phyloP scores from a whole-genome alignment of 768 basidiomycete species.

The Mycena leptocephala region DNA sequence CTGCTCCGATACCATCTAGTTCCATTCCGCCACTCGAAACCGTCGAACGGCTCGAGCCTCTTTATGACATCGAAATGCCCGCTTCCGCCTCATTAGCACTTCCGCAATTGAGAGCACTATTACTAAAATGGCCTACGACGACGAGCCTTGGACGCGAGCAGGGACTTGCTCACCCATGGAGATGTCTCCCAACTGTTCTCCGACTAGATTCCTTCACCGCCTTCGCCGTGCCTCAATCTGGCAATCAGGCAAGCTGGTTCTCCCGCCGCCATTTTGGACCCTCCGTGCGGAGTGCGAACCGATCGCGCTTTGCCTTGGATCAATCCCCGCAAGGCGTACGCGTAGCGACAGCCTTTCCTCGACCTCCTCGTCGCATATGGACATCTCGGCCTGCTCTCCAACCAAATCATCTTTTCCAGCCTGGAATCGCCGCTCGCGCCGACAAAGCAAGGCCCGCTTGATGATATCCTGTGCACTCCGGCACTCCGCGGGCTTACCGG shows the following conservation, averaged over 20 bases:
- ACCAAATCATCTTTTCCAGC: conserved; percentile 4
- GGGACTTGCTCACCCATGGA: conserved; percentile 18
- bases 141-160: not conserved
- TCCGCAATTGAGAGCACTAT: conserved; percentile 4
- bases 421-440: not conserved
- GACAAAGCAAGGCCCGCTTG: not conserved
- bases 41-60: conserved; percentile 9
- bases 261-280: not conserved
- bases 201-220: not conserved
- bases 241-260: not conserved
- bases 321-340: not conserved
- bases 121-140: not conserved
- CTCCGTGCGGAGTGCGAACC: not conserved
- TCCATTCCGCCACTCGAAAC: not conserved
- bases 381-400: conserved; percentile 16
- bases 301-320: not conserved
- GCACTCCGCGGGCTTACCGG: conserved; percentile 5
- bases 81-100: not conserved
- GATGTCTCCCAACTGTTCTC: conserved; percentile 19
- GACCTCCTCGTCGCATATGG: conserved; percentile 18
- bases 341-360: conserved; percentile 15
- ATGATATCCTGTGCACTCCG: not conserved
- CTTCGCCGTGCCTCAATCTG: not conserved
- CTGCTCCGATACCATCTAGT: not conserved
- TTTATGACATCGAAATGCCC: not conserved